Evolutionary conservation across 805 yeast species (phyloP).

Genomic region (Metschnikowia proteae): DNA sequence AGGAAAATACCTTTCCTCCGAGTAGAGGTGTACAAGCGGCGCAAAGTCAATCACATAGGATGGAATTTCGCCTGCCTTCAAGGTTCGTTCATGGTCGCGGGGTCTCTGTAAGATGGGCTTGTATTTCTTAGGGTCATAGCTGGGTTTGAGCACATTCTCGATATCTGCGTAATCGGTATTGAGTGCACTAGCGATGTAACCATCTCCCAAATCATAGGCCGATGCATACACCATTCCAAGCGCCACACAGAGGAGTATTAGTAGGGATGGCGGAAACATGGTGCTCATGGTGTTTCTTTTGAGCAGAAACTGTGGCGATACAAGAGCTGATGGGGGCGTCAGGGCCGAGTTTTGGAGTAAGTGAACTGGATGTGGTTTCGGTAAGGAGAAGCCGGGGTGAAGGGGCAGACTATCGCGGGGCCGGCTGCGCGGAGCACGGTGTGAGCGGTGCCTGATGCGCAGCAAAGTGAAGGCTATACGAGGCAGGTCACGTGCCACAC

Average conservation of each 20-base stretch:
- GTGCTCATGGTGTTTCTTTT: no score
- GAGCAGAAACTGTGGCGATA: no score
- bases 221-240: conserved; percentile 11
- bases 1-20: conserved; percentile 85
- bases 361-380: background rate
- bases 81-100: conserved; percentile 29
- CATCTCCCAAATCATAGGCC: conserved; percentile 16
- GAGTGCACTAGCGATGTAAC: conserved; percentile 23
- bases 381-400: background rate
- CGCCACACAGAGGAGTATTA: conserved; percentile 2
- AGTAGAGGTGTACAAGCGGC: conserved; percentile 80
- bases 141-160: conserved; percentile 25
- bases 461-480: background rate
- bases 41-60: conserved; percentile 58
- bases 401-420: background rate
- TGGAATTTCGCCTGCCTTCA: conserved; percentile 58
- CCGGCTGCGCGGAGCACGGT: background rate
- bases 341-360: no score
- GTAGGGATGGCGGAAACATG: background rate
- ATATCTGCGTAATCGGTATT: conserved; percentile 22
- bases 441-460: background rate
- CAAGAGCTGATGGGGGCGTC: no score
- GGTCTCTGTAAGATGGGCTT: conserved; percentile 41
- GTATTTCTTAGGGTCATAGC: conserved; percentile 21
- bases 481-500: background rate